Percentiles rank a stretch among this genome's conserved stretches.
Evolutionary conservation across 768 basidiomycete genomes (phyloP).

Genomic region (Tephrocybe sp.): DNA sequence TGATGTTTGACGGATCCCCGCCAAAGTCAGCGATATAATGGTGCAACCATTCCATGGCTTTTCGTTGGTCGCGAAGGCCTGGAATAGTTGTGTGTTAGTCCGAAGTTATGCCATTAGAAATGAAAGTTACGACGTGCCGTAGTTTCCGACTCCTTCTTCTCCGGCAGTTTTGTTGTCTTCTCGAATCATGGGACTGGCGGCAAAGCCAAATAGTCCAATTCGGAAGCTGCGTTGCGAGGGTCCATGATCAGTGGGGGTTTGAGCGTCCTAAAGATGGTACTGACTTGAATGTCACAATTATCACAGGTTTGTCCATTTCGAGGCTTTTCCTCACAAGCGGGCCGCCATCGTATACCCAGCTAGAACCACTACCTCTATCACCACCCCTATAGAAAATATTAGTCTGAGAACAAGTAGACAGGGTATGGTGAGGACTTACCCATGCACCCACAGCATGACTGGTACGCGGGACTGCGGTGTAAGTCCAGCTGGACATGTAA

Average conservation of each 20-base stretch:
- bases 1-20: conserved; percentile 62
- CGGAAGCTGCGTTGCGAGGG: conserved; percentile 55
- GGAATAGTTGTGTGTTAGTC: conserved; percentile 1
- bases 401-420: conserved; percentile 9
- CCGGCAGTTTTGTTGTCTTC: conserved; percentile 68
- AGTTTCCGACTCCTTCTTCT: conserved; percentile 77
- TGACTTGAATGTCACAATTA: conserved; percentile 77
- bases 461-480: conserved; percentile 55
- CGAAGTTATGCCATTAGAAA: neutral
- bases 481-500: conserved; percentile 68
- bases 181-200: conserved; percentile 61
- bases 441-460: conserved; percentile 88
- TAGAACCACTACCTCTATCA: conserved; percentile 70
- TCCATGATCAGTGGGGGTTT: neutral
- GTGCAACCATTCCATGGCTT: conserved; percentile 64
- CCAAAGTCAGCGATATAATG: conserved; percentile 63
- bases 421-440: conserved; percentile 45
- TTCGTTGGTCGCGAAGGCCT: conserved; percentile 68
- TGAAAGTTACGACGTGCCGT: conserved; percentile 47
- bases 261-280: conserved; percentile 23
- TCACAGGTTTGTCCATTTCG: conserved; percentile 58
- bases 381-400: conserved; percentile 50
- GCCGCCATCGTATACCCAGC: conserved; percentile 78
- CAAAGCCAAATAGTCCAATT: conserved; percentile 74
- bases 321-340: conserved; percentile 71